Evolutionary conservation across 2,329 filamentous ascomycete genomes (phyloP).

Genomic region (Tolypocladium inflatum): DNA sequence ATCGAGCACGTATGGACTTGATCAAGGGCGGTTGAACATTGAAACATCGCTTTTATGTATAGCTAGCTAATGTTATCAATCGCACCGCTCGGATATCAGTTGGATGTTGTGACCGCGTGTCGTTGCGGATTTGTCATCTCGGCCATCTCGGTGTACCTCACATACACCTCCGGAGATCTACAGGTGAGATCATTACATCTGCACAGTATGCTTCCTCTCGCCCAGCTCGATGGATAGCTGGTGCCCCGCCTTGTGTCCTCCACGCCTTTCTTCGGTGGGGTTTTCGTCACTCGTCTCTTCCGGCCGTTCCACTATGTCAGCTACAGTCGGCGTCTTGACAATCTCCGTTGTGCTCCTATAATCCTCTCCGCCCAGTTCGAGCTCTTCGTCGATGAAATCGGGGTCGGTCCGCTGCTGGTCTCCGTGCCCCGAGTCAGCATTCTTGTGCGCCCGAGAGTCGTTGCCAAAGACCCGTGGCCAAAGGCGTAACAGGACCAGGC

Average conservation of each 20-base stretch:
- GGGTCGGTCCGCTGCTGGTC: neutral
- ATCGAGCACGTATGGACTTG: no score
- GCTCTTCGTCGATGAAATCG: neutral
- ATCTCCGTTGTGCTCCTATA: neutral
- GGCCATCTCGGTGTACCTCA: no score
- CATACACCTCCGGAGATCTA: no score
- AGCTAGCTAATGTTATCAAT: no score
- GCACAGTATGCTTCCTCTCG: neutral
- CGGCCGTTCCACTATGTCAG: neutral
- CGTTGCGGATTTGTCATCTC: no score
- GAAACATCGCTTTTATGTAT: no score
- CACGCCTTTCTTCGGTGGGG: neutral
- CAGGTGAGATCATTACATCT: neutral
- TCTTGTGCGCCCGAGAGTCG: neutral
- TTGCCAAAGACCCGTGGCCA: conserved; percentile 8
- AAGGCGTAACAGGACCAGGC: conserved; percentile 16
- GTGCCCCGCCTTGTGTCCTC: neutral
- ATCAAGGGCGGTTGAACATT: no score
- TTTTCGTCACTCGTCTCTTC: neutral
- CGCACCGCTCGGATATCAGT: no score
- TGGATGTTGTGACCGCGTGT: no score
- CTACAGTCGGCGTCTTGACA: neutral
- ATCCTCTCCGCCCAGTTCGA: neutral
- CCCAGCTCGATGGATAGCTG: neutral
- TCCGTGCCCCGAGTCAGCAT: neutral